phyloP scores from a whole-genome alignment of 352 stramenopile genomes.

The Blastocystis sp. region DNA sequence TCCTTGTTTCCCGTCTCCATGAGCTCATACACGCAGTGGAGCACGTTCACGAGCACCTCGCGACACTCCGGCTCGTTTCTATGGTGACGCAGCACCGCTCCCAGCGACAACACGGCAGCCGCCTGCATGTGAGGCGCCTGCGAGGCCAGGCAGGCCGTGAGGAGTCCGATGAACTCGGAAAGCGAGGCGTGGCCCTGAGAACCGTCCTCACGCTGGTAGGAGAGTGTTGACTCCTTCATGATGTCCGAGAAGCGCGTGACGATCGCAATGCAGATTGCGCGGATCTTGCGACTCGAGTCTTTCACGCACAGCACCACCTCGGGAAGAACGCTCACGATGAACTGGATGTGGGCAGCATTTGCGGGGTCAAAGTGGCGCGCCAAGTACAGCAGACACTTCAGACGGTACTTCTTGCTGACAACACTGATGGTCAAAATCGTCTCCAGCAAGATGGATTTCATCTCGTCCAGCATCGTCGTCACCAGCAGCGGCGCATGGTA shows the following conservation, averaged over 20 bases:
- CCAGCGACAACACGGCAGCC: conserved; percentile 3
- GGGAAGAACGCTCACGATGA: conserved; percentile 37
- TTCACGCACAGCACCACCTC: conserved; percentile 58
- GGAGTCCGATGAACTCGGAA: conserved; percentile 56
- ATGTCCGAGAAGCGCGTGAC: conserved; percentile 63
- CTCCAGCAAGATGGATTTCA: conserved; percentile 10
- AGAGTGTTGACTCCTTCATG: conserved; percentile 59
- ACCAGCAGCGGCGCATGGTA: conserved; percentile 14
- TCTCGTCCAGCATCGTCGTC: background rate
- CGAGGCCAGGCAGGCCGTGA: conserved; percentile 63
- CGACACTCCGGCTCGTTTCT: background rate
- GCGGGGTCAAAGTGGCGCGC: background rate
- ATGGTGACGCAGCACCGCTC: conserved; percentile 35
- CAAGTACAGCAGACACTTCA: conserved; percentile 3
- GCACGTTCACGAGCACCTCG: conserved; percentile 63
- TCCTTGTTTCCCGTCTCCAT: conserved; percentile 55
- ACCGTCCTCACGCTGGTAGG: background rate
- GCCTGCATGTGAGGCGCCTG: conserved; percentile 60
- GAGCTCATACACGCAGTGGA: conserved; percentile 59
- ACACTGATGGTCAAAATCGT: conserved; percentile 27
- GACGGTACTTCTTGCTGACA: conserved; percentile 37
- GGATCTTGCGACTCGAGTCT: conserved; percentile 57
- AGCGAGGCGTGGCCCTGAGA: conserved; percentile 16
- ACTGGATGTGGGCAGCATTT: background rate
- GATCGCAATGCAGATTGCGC: conserved; percentile 28